Conservation (phyloP, 169 alveolate genomes). For the Plasmodium berghei region DNA sequence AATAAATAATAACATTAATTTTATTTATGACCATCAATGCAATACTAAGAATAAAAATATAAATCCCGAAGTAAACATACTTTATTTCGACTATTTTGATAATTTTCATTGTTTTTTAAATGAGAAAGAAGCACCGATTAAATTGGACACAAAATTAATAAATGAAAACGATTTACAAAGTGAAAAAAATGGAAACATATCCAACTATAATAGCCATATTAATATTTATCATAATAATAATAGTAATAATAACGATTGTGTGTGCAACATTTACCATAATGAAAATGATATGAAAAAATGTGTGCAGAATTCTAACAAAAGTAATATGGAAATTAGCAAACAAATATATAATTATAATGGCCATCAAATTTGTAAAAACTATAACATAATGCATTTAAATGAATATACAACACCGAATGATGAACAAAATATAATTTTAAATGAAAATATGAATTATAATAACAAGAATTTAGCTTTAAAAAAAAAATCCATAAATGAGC, state of each 20-base stretch:
- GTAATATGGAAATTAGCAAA: conserved; percentile 6
- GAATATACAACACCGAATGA: not conserved
- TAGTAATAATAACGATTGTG: conserved; percentile 8
- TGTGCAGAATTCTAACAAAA: conserved; percentile 10
- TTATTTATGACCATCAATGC: conserved; percentile 1
- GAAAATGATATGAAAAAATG: conserved; percentile 22
- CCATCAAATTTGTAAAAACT: conserved; percentile 6
- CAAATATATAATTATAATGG: not conserved
- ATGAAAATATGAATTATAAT: conserved; percentile 6
- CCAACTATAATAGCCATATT: not conserved
- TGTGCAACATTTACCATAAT: conserved; percentile 27
- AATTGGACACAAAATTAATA: conserved; percentile 11
- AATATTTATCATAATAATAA: conserved; percentile 8
- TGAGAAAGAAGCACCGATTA: conserved; percentile 5
- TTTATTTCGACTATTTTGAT: not conserved
- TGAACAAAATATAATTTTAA: conserved; percentile 10
- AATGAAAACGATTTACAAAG: conserved; percentile 6
- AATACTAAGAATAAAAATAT: conserved; percentile 19
- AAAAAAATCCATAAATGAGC: conserved; percentile 4
- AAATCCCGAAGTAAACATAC: not conserved
- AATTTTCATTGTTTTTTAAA: conserved; percentile 9
- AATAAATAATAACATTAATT: conserved; percentile 18
- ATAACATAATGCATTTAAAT: conserved; percentile 6
- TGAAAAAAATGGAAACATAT: conserved; percentile 2
- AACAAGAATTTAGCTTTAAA: conserved; percentile 15